These are phyloP conservation scores for Colletotrichum abscissum DNA, from an alignment of 2,329 filamentous ascomycete genomes.

Conservation along the genomic window DNA sequence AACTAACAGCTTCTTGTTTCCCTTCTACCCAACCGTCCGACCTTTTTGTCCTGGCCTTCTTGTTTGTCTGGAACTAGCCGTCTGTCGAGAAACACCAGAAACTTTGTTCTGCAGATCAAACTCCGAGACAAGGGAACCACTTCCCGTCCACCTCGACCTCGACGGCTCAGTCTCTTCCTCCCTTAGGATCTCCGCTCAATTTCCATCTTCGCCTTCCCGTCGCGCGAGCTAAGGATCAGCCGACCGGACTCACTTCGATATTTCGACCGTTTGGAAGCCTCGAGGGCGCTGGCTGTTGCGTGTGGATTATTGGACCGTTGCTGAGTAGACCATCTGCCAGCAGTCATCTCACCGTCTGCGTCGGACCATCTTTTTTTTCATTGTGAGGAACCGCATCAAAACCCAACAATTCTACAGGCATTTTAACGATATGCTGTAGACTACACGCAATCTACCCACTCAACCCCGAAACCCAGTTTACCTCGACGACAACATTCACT, in stretches of 20 bases:
- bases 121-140: conserved; percentile 34
- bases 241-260: conserved; percentile 17
- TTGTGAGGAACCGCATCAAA: neutral
- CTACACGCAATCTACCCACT: conserved; percentile 6
- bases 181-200: conserved; percentile 15
- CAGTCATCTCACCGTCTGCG: neutral
- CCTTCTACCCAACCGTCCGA: conserved; percentile 6
- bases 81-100: conserved; percentile 35
- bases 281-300: conserved; percentile 11
- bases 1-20: conserved; percentile 36
- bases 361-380: neutral
- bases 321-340: neutral
- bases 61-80: neutral
- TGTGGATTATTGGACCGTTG: neutral
- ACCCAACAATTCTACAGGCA: neutral
- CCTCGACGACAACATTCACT: conserved; percentile 4
- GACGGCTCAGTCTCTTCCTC: conserved; percentile 18
- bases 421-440: conserved; percentile 27
- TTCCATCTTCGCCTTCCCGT: conserved; percentile 29
- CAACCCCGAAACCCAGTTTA: neutral
- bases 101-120: conserved; percentile 42
- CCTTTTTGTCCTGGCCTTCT: conserved; percentile 40
- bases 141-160: conserved; percentile 20
- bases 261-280: conserved; percentile 13
- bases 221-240: conserved; percentile 4